Evolutionary conservation across 1,284 basidiomycete genomes (phyloP).

Genomic region (Ustanciosporium gigantosporum): DNA sequence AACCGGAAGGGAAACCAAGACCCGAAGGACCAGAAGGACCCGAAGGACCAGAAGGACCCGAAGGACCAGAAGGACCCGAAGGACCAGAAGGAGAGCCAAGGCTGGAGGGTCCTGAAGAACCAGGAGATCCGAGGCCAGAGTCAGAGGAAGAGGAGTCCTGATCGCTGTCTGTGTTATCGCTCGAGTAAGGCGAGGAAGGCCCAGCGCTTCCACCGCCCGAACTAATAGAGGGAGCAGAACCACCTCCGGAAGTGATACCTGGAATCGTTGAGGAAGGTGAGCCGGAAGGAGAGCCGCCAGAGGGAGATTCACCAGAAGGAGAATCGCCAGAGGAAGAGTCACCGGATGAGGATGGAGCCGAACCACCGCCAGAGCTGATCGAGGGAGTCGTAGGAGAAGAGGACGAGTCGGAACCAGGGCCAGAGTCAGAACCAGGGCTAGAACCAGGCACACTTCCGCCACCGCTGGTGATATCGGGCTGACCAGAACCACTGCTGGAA

Average conservation of each 20-base stretch:
- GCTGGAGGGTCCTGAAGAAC: neutral
- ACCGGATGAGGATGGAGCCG: no score
- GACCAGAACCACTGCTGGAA: neutral
- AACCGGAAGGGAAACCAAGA: neutral
- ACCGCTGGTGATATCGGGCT: neutral
- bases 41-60: neutral
- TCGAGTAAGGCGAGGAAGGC: neutral
- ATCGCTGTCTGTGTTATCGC: no score
- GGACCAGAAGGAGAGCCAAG: neutral
- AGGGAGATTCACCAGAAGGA: neutral
- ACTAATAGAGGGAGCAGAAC: neutral
- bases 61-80: neutral
- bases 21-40: neutral
- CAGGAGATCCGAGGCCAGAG: neutral
- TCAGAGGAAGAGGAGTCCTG: no score
- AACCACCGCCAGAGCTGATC: no score
- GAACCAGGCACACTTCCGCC: neutral
- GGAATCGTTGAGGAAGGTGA: neutral
- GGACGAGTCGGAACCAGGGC: no score
- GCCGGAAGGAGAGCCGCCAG: no score
- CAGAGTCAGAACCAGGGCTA: no score
- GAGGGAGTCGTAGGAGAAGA: no score
- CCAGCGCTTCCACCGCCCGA: neutral
- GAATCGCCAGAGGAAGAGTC: neutral
- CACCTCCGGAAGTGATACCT: conserved; percentile 5